A percentile compares a stretch with the other conserved stretches of the same genome.
phyloP scores from a whole-genome alignment of 345 rosid genomes.

The Boechera divaricarpa region DNA sequence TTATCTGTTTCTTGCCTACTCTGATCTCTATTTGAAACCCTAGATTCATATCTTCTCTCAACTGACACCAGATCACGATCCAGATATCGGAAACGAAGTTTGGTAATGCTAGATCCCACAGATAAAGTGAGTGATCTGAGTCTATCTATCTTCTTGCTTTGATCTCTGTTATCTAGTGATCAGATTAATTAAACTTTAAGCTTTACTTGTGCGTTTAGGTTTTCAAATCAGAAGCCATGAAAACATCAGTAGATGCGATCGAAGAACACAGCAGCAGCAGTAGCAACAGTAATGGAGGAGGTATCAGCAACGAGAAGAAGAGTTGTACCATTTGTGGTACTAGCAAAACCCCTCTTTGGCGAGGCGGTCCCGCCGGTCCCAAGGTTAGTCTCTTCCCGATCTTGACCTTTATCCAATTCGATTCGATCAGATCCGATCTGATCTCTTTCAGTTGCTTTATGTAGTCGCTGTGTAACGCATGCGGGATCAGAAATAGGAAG shows the following conservation, averaged over 20 bases:
- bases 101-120: constrained; percentile 56
- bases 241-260: constrained; percentile 35
- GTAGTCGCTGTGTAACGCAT: constrained; percentile 95
- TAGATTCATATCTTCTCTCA: constrained; percentile 19
- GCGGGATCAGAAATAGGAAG: constrained; percentile 97
- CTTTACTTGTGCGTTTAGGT: constrained; percentile 27
- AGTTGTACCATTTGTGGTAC: constrained; percentile 79
- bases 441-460: constrained; percentile 14
- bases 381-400: constrained; percentile 49
- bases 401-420: neutral
- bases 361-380: constrained; percentile 89
- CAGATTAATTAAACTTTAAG: constrained; percentile 9
- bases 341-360: constrained; percentile 84
- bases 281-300: constrained; percentile 30
- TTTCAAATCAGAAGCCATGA: constrained; percentile 44
- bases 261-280: constrained; percentile 43
- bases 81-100: neutral
- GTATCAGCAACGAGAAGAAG: constrained; percentile 45
- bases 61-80: constrained; percentile 28
- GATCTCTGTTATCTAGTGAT: neutral
- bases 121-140: constrained; percentile 60
- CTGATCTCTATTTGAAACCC: constrained; percentile 1
- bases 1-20: neutral
- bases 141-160: neutral
- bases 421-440: constrained; percentile 22